Percentiles rank a stretch among this genome's conserved stretches.
Evolutionary conservation across 805 yeast species (phyloP).

Genomic region (Candida caryicola): DNA sequence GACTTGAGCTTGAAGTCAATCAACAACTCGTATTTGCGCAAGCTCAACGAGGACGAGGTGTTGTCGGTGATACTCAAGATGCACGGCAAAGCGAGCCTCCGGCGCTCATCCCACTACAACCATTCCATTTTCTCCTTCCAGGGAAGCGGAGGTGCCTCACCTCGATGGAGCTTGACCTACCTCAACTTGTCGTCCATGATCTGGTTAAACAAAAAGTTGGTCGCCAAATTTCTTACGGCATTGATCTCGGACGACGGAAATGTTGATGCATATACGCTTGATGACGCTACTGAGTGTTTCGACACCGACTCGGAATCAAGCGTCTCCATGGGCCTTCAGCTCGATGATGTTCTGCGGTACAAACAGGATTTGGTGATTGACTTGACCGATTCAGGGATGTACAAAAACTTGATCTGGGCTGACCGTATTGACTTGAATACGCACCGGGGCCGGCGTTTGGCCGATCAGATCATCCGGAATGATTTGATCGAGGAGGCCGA

Average conservation of each 20-base stretch:
- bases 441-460: slow-evolving; percentile 24
- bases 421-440: slow-evolving; percentile 21
- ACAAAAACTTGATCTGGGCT: slow-evolving; percentile 48
- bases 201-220: slow-evolving; percentile 44
- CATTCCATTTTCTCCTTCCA: slow-evolving; percentile 1
- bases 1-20: slow-evolving; percentile 42
- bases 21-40: slow-evolving; percentile 28
- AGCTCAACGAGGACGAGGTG: slow-evolving; percentile 33
- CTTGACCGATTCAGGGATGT: slow-evolving; percentile 51
- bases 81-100: slow-evolving; percentile 17
- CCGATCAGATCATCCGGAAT: slow-evolving; percentile 29
- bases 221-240: slow-evolving; percentile 33
- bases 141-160: background rate
- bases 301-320: slow-evolving; percentile 4
- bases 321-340: background rate
- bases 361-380: slow-evolving; percentile 30
- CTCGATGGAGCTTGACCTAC: slow-evolving; percentile 29
- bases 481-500: slow-evolving; percentile 29
- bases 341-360: background rate
- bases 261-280: slow-evolving; percentile 1
- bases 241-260: slow-evolving; percentile 16
- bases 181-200: slow-evolving; percentile 45
- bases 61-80: slow-evolving; percentile 25
- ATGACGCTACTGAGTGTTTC: slow-evolving; percentile 3
- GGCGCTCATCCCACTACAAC: background rate